phyloP scores from a whole-genome alignment of 2,329 filamentous ascomycete species.

The Neonectria hederae region DNA sequence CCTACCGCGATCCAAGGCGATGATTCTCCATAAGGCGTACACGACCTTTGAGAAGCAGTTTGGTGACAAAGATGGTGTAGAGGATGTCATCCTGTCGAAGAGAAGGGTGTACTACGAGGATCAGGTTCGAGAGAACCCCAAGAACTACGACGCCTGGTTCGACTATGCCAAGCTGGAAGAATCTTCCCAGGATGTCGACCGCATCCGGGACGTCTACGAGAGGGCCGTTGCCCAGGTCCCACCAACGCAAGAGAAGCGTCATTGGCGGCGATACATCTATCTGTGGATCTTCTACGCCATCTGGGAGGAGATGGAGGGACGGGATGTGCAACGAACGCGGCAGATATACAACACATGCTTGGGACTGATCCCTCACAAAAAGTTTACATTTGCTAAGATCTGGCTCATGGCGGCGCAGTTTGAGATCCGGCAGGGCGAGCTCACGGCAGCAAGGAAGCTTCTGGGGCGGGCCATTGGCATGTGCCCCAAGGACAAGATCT shows the following conservation, averaged over 20 bases:
- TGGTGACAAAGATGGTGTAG: constrained; percentile 90
- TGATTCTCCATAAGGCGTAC: constrained; percentile 88
- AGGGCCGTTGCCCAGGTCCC: constrained; percentile 94
- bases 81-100: constrained; percentile 96
- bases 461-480: constrained; percentile 90
- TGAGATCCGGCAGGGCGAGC: constrained; percentile 85
- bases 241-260: constrained; percentile 93
- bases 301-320: constrained; percentile 89
- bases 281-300: constrained; percentile 97
- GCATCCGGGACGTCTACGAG: constrained; percentile 93
- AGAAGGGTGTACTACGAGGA: constrained; percentile 93
- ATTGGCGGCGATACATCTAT: constrained; percentile 98
- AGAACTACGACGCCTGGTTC: constrained; percentile 98
- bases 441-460: constrained; percentile 84
- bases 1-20: constrained; percentile 86
- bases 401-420: constrained; percentile 96
- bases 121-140: constrained; percentile 89
- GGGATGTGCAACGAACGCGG: constrained; percentile 79
- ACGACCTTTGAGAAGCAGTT: constrained; percentile 99
- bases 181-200: constrained; percentile 80
- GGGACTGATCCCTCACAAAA: constrained; percentile 90
- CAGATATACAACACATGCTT: constrained; percentile 93
- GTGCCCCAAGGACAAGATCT: constrained; percentile 96
- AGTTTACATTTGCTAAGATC: constrained; percentile 96
- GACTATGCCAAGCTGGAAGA: constrained; percentile 94